Base-by-base conservation (phyloP, 179 eudicot species). In the Beta lomatogona region DNA sequence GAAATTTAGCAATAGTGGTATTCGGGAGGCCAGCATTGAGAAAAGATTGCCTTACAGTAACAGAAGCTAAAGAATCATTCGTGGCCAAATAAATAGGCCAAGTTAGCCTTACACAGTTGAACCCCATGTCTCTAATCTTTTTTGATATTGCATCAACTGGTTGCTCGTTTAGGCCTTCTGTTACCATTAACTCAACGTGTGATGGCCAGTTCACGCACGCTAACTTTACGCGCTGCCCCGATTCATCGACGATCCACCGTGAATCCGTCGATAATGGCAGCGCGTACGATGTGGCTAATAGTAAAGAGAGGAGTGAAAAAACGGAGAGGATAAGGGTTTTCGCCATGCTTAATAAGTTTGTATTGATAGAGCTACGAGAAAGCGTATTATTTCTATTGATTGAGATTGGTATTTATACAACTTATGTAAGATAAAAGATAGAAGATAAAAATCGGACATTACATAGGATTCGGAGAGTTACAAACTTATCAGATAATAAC, bases 101-200 rank as follows among this genome's bases (percentile, higher is more conserved):
- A 48, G 99, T 96, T 13, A 96, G 84, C 82, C 99, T 89, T 46
- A 96, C 98, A 69, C 99, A 96, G 71, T 93, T 96, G 82, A 94
- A 96, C 19, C 99, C 98, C 93, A 87, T 79, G 4, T 86, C 68
- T 9, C 46, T 31, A 11, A 96, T 93, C 48, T 63, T 72, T 68
- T 79, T 82, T 0, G 98, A 85, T 22, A 96, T 90, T 48, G 3
- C 73, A 75, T 90, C 94, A 1, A 88, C 75, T 5, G 99, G 97
- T 76, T 87, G 93, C 77, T 92, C 88, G 83, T 89, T 91, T 28
- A 97, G 89, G 28, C 99, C 99, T 81, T 97, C 99, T 0, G 97
- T 91, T 79, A 97, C 92, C 79, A 86, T 85, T 6, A 81, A 75
- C 7, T 94, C 92, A 0, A 97, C 88, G 73, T 94, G 98, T 0